phyloP scores from a whole-genome alignment of 495 filamentous ascomycete species.

The Lentithecium fluviatile region DNA sequence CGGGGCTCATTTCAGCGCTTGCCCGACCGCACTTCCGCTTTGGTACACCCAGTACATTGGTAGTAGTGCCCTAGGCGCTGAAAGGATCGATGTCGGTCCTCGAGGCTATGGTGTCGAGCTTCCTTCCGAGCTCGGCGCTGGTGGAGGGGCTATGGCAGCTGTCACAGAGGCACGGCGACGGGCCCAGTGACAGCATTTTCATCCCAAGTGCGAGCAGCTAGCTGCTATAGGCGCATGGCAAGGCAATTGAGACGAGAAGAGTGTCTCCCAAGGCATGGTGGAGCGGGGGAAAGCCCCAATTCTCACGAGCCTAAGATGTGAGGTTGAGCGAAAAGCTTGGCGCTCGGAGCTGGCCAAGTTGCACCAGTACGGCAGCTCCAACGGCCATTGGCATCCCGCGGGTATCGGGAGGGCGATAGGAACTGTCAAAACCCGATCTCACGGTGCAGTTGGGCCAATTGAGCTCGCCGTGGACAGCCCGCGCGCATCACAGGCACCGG shows the following conservation, averaged over 20 bases:
- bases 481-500: conserved; percentile 2
- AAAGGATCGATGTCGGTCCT: not conserved
- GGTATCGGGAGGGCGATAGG: not conserved
- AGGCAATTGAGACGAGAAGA: not conserved
- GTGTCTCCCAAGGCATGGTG: conserved; percentile 3
- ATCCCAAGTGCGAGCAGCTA: not conserved
- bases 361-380: conserved; percentile 1
- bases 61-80: too few species aligned
- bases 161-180: not conserved
- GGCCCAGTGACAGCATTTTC: too few species aligned
- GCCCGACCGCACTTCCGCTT: too few species aligned
- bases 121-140: not conserved
- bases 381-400: not conserved
- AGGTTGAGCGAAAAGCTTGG: conserved; percentile 31
- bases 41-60: too few species aligned
- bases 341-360: conserved; percentile 16
- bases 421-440: conserved; percentile 1
- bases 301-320: conserved; percentile 15
- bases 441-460: conserved; percentile 17
- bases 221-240: not conserved
- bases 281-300: not conserved
- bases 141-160: not conserved
- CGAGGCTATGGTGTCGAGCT: not conserved
- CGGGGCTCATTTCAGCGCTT: too few species aligned
- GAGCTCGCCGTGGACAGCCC: not conserved